Evolutionary conservation across 306 rosid genomes (phyloP).

Genomic region (Fragaria iinumae): DNA sequence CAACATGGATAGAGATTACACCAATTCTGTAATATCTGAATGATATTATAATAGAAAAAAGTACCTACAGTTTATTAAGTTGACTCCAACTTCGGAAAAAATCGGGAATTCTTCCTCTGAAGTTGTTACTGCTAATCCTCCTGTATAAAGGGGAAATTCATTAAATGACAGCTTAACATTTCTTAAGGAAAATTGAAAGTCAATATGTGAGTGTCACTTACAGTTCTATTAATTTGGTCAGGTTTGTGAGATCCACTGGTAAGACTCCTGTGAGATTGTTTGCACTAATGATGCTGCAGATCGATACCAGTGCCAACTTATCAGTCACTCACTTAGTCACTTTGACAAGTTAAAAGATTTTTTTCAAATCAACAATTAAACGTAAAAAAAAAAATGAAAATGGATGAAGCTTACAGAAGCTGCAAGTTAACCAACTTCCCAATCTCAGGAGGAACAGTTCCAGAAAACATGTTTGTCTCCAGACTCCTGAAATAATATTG

Average conservation of each 20-base stretch:
- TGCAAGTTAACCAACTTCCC: background rate
- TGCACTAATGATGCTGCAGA: slow-evolving; percentile 14
- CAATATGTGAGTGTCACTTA: background rate
- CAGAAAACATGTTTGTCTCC: background rate
- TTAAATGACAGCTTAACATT: background rate
- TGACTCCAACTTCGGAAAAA: slow-evolving; percentile 16
- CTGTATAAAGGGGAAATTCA: slow-evolving; percentile 3
- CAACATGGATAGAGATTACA: background rate
- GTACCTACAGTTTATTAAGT: slow-evolving; percentile 20
- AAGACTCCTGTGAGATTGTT: slow-evolving; percentile 38
- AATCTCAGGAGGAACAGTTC: background rate
- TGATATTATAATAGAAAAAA: background rate
- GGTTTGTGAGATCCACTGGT: slow-evolving; percentile 7
- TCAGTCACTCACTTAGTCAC: background rate
- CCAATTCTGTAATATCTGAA: background rate
- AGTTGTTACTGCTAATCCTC: slow-evolving; percentile 37
- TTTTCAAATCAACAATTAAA: background rate
- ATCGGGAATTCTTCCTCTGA: slow-evolving; percentile 24
- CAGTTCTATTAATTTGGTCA: slow-evolving; percentile 25
- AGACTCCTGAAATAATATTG: background rate
- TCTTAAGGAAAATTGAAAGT: background rate
- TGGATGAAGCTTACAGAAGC: background rate
- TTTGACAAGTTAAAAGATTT: background rate
- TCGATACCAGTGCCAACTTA: background rate
- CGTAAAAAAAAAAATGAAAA: too few relatives aligned